Percentiles rank a stretch among this genome's conserved stretches.
Evolutionary conservation across 495 filamentous ascomycete species (phyloP).

Genomic region (Pyrenula massariospora): DNA sequence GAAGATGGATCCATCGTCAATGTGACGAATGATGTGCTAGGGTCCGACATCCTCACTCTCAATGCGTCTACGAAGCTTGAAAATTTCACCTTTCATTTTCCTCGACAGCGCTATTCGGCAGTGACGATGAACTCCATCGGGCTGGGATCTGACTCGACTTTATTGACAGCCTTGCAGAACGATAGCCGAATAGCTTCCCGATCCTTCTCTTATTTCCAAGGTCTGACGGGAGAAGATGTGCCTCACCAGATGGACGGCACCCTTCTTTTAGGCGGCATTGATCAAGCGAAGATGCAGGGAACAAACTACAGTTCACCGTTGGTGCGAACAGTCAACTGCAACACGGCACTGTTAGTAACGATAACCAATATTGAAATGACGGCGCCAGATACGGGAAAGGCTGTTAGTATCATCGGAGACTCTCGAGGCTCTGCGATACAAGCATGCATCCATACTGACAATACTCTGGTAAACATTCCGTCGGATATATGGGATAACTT

Average conservation of each 20-base stretch:
- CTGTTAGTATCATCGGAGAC: slow-evolving; percentile 9
- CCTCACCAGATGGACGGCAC: slow-evolving; percentile 18
- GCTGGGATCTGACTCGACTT: slow-evolving; percentile 26
- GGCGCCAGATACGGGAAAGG: slow-evolving; percentile 19
- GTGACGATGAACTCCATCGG: slow-evolving; percentile 10
- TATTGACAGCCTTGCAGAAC: slow-evolving; percentile 17
- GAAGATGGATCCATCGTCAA: not conserved
- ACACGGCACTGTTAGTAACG: slow-evolving; percentile 18
- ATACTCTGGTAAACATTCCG: slow-evolving; percentile 11
- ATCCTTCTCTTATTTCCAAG: slow-evolving; percentile 27
- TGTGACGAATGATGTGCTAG: slow-evolving; percentile 1
- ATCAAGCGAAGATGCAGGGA: slow-evolving; percentile 22
- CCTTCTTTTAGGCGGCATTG: slow-evolving; percentile 29
- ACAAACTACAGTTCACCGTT: slow-evolving; percentile 13
- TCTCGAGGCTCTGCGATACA: not conserved
- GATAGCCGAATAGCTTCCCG: slow-evolving; percentile 21
- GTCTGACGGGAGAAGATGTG: slow-evolving; percentile 19
- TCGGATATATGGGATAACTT: slow-evolving; percentile 15
- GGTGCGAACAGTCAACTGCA: slow-evolving; percentile 8
- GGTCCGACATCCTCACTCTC: slow-evolving; percentile 1
- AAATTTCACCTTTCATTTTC: slow-evolving; percentile 7
- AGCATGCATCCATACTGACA: slow-evolving; percentile 13
- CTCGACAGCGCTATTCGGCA: slow-evolving; percentile 4
- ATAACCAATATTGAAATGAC: slow-evolving; percentile 20
- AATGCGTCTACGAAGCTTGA: slow-evolving; percentile 2